Evolutionary conservation across 2,329 filamentous ascomycete species (phyloP).

Genomic region (Ophiostoma pallidulum): DNA sequence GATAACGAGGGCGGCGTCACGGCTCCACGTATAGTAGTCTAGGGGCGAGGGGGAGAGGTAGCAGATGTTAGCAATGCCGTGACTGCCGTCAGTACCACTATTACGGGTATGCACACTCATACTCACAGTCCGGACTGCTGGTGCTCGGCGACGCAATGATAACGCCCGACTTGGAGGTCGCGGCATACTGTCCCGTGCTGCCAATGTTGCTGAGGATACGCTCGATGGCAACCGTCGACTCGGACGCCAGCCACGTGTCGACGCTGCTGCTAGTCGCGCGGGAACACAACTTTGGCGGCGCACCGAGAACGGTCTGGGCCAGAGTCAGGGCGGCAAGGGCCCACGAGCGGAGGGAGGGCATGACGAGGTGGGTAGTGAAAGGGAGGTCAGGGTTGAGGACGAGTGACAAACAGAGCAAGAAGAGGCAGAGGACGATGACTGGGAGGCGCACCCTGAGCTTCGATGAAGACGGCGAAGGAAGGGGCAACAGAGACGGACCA

Average conservation of each 20-base stretch:
- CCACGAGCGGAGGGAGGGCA: slow-evolving; percentile 9
- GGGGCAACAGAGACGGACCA: no score
- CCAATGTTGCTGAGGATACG: slow-evolving; percentile 53
- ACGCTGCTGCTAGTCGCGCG: slow-evolving; percentile 20
- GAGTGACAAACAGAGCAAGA: no score
- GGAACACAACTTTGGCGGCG: neutral
- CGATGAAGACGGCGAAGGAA: no score
- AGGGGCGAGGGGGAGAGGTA: neutral
- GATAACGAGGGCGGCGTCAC: slow-evolving; percentile 62
- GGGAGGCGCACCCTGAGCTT: no score
- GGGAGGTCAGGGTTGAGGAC: no score
- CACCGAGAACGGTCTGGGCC: slow-evolving; percentile 4
- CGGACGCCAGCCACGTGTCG: slow-evolving; percentile 42
- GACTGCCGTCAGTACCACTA: no score
- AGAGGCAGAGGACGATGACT: no score
- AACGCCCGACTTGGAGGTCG: slow-evolving; percentile 38
- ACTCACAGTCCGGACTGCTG: slow-evolving; percentile 46
- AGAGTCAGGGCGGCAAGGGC: slow-evolving; percentile 7
- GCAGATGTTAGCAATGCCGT: no score
- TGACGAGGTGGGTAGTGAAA: neutral
- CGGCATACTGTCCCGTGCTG: slow-evolving; percentile 38
- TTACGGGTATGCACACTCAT: no score
- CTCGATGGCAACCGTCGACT: slow-evolving; percentile 42
- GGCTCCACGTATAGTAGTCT: slow-evolving; percentile 68
- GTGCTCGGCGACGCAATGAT: slow-evolving; percentile 50